Conservation (phyloP, 2,329 filamentous ascomycete genomes). For the Venturia pyrina region DNA sequence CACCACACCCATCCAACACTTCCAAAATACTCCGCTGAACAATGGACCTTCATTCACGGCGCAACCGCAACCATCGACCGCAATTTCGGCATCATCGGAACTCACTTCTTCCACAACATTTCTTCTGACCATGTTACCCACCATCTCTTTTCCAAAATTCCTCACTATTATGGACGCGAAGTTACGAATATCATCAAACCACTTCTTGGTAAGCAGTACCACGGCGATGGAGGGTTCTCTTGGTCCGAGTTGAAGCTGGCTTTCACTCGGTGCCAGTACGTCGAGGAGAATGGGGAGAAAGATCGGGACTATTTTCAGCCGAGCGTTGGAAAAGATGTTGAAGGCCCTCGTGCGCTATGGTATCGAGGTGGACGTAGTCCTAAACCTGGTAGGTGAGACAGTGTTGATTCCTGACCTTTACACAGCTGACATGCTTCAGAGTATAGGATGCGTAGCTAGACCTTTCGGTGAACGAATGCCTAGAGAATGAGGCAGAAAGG, state of each 20-base stretch:
- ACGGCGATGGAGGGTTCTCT: not conserved
- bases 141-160: conserved; percentile 51
- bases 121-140: conserved; percentile 56
- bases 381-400: not conserved
- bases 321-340: not conserved
- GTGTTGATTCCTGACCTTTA: not conserved
- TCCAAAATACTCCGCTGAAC: conserved; percentile 47
- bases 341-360: not conserved
- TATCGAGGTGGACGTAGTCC: not conserved
- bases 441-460: not conserved
- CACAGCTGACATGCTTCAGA: not conserved
- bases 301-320: not conserved
- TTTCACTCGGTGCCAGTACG: not conserved
- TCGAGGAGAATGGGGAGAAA: not conserved
- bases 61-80: conserved; percentile 55
- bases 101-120: conserved; percentile 56
- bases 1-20: conserved; percentile 56
- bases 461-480: no score
- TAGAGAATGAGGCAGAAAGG: no score
- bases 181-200: conserved; percentile 31
- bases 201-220: conserved; percentile 21
- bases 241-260: not conserved
- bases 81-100: conserved; percentile 53
- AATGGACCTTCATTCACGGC: conserved; percentile 54
- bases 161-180: conserved; percentile 51